Conservation (phyloP, 352 stramenopile species). For the Blastocystis hominis region DNA sequence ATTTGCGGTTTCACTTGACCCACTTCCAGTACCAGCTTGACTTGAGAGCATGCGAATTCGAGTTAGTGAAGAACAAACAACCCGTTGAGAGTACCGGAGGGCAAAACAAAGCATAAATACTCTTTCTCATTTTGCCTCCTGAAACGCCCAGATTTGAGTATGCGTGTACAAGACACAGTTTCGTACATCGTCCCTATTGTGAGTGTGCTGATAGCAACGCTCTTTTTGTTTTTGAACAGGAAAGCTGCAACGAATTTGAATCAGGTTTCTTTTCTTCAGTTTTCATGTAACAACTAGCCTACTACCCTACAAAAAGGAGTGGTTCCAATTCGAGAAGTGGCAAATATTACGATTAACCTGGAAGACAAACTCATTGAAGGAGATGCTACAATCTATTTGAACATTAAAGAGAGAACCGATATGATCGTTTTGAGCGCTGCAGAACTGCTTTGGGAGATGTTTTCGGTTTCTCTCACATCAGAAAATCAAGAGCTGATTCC, state of each 20-base stretch:
- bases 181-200: conserved; percentile 4
- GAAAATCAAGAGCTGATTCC: not conserved
- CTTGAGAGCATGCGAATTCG: not conserved
- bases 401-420: not conserved
- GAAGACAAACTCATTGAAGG: conserved; percentile 19
- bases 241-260: not conserved
- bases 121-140: not conserved
- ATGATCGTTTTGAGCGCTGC: not conserved
- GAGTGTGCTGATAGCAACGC: not conserved
- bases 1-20: not conserved
- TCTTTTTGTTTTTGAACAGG: not conserved
- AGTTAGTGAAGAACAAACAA: not conserved
- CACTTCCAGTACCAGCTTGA: not conserved
- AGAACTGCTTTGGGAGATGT: conserved; percentile 34
- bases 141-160: not conserved
- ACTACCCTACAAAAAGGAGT: conserved; percentile 11
- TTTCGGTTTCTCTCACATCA: not conserved
- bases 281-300: not conserved
- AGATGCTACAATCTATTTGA: not conserved
- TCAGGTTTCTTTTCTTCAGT: not conserved
- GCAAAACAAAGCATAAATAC: not conserved
- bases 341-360: conserved; percentile 28
- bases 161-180: not conserved
- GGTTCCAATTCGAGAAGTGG: not conserved
- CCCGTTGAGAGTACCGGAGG: not conserved